These are phyloP conservation scores for Galium porrigens DNA, from an alignment of 305 asterid genomes.

Conservation along the genomic window DNA sequence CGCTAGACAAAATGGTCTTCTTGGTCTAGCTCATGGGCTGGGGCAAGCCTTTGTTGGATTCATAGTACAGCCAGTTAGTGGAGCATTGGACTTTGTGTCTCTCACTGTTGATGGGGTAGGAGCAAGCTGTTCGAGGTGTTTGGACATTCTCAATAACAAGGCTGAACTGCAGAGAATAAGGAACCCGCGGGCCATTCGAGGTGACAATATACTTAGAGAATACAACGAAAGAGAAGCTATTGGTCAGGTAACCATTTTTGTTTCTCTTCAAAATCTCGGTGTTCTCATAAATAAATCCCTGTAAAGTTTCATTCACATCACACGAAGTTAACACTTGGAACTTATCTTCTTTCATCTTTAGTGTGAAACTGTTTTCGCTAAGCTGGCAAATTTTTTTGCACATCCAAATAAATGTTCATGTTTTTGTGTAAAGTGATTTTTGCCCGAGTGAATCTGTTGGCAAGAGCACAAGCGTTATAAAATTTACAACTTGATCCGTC, in stretches of 20 bases:
- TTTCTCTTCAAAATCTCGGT: neutral
- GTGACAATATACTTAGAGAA: slow-evolving; percentile 64
- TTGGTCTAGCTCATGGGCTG: slow-evolving; percentile 94
- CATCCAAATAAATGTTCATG: neutral
- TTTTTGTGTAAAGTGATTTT: slow-evolving; percentile 3
- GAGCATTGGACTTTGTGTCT: slow-evolving; percentile 89
- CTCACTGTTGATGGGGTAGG: slow-evolving; percentile 95
- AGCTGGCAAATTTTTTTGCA: neutral
- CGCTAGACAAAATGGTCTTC: slow-evolving; percentile 87
- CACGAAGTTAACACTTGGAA: neutral
- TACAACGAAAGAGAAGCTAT: slow-evolving; percentile 76
- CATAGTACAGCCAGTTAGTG: slow-evolving; percentile 87
- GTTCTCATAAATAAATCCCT: neutral
- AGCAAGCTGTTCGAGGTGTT: slow-evolving; percentile 93
- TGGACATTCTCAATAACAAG: slow-evolving; percentile 72
- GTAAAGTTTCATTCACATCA: neutral
- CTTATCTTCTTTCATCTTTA: neutral
- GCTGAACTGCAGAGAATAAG: slow-evolving; percentile 55
- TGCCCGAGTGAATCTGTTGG: neutral
- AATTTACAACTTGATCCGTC: slow-evolving; percentile 16
- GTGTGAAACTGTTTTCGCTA: neutral
- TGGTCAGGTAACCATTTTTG: slow-evolving; percentile 53
- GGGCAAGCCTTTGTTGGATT: slow-evolving; percentile 89
- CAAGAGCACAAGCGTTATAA: neutral
- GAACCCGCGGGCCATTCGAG: slow-evolving; percentile 81